Percentiles rank a stretch among this genome's conserved stretches.
These are phyloP conservation scores for Fraxinus velutina DNA, from an alignment of 305 asterid species.

Conservation along the genomic window DNA sequence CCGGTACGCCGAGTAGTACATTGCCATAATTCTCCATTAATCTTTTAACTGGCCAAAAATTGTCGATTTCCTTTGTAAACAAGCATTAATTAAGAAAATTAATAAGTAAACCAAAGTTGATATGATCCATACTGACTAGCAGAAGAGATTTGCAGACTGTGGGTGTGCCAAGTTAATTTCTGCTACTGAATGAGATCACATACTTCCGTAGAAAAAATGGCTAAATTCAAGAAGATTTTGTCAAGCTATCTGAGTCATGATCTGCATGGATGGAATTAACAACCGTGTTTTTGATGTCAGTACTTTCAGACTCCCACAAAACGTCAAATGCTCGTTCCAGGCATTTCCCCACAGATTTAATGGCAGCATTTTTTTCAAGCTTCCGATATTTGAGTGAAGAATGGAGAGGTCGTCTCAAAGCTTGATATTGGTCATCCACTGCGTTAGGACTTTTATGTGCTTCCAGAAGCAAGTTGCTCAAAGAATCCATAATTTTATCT, in stretches of 20 bases:
- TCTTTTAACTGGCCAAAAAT: neutral
- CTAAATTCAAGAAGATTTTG: constrained; percentile 5
- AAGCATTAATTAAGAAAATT: neutral
- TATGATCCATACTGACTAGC: neutral
- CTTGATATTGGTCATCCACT: constrained; percentile 6
- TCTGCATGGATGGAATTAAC: neutral
- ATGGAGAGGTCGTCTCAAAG: neutral
- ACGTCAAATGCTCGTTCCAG: constrained; percentile 27
- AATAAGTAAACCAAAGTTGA: neutral
- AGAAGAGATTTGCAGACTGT: neutral
- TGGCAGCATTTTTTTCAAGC: constrained; percentile 17
- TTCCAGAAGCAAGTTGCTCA: neutral
- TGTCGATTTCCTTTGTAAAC: neutral
- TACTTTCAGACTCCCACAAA: neutral
- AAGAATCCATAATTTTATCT: neutral
- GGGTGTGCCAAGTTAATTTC: neutral
- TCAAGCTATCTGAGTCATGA: neutral
- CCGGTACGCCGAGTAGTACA: neutral
- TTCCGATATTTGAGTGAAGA: constrained; percentile 11
- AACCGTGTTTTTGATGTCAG: neutral
- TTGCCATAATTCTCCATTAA: neutral
- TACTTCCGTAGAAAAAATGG: neutral
- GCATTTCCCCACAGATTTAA: constrained; percentile 24
- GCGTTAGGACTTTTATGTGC: neutral
- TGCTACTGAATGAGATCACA: neutral